Conservation (phyloP, 1,284 basidiomycete genomes). For the Ustilago curta region DNA sequence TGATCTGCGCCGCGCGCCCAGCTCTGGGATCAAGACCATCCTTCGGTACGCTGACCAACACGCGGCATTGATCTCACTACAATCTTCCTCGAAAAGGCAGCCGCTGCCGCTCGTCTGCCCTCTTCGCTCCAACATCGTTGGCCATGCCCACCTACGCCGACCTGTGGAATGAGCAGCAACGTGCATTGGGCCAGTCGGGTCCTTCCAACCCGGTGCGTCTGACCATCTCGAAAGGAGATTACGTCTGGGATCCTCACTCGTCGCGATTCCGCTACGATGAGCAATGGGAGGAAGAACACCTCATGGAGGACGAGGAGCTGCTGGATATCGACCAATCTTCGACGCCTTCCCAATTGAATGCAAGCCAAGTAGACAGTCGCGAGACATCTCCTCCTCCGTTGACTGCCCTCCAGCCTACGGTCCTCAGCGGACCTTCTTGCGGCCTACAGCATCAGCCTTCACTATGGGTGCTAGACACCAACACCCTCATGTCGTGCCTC, state of each 20-base stretch:
- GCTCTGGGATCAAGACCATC: no score
- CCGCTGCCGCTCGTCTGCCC: not conserved
- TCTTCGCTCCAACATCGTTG: not conserved
- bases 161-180: constrained; percentile 38
- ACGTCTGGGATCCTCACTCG: constrained; percentile 26
- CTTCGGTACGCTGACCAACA: no score
- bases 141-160: constrained; percentile 54
- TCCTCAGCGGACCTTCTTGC: not conserved
- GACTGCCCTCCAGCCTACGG: constrained; percentile 19
- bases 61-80: not conserved
- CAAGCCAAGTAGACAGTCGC: constrained; percentile 1
- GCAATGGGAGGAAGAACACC: constrained; percentile 50
- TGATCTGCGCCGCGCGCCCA: not conserved
- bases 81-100: not conserved
- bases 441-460: constrained; percentile 17
- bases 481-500: constrained; percentile 49
- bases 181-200: constrained; percentile 26
- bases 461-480: constrained; percentile 51
- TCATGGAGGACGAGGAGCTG: constrained; percentile 48
- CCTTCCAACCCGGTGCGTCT: constrained; percentile 45
- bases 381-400: constrained; percentile 12
- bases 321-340: constrained; percentile 2
- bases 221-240: constrained; percentile 52
- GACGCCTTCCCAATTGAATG: not conserved
- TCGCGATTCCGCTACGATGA: constrained; percentile 39